Conservation (phyloP, 768 basidiomycete species). For the Termitomyces sp. region DNA sequence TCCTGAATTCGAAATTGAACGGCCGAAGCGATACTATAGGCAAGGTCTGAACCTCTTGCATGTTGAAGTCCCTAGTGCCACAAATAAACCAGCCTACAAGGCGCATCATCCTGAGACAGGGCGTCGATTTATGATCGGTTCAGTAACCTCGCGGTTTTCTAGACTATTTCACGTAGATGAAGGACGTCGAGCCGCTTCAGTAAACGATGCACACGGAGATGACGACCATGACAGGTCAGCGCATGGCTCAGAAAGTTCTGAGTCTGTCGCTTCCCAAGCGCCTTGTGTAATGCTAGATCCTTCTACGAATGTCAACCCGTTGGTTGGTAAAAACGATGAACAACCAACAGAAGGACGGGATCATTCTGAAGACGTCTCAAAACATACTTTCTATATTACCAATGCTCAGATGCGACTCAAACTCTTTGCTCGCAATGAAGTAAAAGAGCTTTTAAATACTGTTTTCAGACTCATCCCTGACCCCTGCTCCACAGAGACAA, state of each 20-base stretch:
- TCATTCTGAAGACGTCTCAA: slow-evolving; percentile 52
- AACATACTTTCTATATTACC: slow-evolving; percentile 90
- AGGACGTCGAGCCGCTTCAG: slow-evolving; percentile 12
- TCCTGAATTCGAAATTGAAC: slow-evolving; percentile 79
- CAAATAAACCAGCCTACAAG: slow-evolving; percentile 2
- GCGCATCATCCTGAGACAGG: slow-evolving; percentile 19
- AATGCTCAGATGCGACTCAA: slow-evolving; percentile 90
- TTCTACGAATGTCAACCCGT: slow-evolving; percentile 65
- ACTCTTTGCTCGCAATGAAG: slow-evolving; percentile 83
- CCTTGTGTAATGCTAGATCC: slow-evolving; percentile 71
- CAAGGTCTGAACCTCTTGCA: slow-evolving; percentile 73
- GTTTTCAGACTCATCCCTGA: not conserved
- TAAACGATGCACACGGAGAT: slow-evolving; percentile 8
- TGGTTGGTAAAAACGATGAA: slow-evolving; percentile 22
- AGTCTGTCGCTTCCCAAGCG: slow-evolving; percentile 30
- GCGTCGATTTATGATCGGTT: slow-evolving; percentile 36
- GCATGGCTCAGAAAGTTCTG: slow-evolving; percentile 16
- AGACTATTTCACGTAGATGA: slow-evolving; percentile 34
- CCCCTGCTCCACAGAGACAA: slow-evolving; percentile 53
- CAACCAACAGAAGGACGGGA: slow-evolving; percentile 15
- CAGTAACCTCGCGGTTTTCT: slow-evolving; percentile 42
- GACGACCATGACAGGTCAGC: slow-evolving; percentile 1
- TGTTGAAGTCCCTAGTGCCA: slow-evolving; percentile 15
- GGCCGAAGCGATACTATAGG: slow-evolving; percentile 86
- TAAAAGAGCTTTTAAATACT: slow-evolving; percentile 19